A percentile compares a stretch with the other conserved stretches of the same genome.
These are phyloP conservation scores for Lepidium didymum DNA, from an alignment of 345 rosid genomes.

Conservation along the genomic window DNA sequence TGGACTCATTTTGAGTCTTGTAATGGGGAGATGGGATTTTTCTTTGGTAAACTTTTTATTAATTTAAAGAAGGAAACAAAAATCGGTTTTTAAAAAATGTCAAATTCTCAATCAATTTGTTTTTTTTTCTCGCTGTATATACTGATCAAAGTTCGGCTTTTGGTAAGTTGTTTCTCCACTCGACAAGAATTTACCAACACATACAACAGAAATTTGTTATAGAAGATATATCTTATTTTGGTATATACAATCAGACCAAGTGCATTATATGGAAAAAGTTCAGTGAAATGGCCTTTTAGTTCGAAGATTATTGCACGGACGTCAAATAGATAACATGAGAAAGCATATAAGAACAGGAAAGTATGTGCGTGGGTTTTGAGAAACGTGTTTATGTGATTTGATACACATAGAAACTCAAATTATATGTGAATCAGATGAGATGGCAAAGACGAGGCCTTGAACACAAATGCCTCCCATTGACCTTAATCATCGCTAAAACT, in stretches of 20 bases:
- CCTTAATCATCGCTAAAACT: slow-evolving; percentile 66
- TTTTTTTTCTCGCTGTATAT: neutral
- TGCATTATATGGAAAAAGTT: neutral
- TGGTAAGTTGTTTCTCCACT: neutral
- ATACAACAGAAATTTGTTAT: neutral
- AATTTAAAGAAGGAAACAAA: too few relatives aligned
- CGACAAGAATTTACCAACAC: neutral
- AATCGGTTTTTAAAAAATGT: too few relatives aligned
- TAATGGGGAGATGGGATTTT: too few relatives aligned
- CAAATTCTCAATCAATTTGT: neutral
- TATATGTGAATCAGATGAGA: slow-evolving; percentile 37
- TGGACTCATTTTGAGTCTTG: neutral
- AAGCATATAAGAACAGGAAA: neutral
- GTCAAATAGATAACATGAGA: neutral
- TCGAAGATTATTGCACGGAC: neutral
- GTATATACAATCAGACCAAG: neutral
- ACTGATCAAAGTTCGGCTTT: neutral
- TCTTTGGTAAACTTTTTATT: neutral
- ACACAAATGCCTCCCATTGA: slow-evolving; percentile 83
- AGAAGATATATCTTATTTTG: neutral
- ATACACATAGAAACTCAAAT: neutral
- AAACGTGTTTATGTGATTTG: neutral
- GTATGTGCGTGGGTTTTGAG: neutral
- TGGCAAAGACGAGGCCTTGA: slow-evolving; percentile 93
- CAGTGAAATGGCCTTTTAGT: neutral